Conservation (phyloP, 495 filamentous ascomycete species). For the Parachaetomium inaequale region DNA sequence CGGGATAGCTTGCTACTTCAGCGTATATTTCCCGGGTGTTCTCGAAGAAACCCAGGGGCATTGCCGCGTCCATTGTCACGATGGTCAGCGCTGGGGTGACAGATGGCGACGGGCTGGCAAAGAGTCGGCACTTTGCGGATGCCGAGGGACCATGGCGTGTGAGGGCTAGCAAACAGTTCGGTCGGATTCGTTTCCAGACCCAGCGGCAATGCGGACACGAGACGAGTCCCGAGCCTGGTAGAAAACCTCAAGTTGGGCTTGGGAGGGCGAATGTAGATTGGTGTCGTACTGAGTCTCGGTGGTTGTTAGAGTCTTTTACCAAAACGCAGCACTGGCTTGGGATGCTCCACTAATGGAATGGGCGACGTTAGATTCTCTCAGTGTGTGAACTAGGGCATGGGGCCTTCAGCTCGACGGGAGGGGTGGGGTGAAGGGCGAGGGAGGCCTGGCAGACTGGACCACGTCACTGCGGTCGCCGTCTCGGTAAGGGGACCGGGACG, state of each 20-base stretch:
- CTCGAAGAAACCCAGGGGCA: slow-evolving; percentile 41
- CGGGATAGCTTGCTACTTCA: slow-evolving; percentile 46
- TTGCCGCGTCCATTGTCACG: slow-evolving; percentile 18
- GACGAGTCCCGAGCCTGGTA: not conserved
- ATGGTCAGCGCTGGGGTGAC: not conserved
- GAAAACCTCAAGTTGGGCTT: not conserved
- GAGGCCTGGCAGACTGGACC: not conserved
- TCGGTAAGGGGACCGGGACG: not conserved
- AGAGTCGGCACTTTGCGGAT: not conserved
- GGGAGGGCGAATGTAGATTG: not conserved
- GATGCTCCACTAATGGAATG: not conserved
- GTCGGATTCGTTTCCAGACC: not conserved
- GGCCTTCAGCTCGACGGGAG: not conserved
- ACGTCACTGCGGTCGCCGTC: not conserved
- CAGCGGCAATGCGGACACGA: not conserved
- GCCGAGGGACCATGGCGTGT: not conserved
- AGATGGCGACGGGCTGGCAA: not conserved
- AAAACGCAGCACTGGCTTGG: not conserved
- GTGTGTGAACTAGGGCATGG: slow-evolving; percentile 6
- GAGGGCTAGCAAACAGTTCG: too few species aligned
- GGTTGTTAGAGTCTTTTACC: not conserved
- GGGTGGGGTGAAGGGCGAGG: not conserved
- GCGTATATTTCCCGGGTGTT: slow-evolving; percentile 44
- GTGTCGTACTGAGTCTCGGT: not conserved
- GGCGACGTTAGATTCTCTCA: not conserved